Conservation (phyloP, 2,329 filamentous ascomycete genomes). For the Teratosphaeriaceae sp. region DNA sequence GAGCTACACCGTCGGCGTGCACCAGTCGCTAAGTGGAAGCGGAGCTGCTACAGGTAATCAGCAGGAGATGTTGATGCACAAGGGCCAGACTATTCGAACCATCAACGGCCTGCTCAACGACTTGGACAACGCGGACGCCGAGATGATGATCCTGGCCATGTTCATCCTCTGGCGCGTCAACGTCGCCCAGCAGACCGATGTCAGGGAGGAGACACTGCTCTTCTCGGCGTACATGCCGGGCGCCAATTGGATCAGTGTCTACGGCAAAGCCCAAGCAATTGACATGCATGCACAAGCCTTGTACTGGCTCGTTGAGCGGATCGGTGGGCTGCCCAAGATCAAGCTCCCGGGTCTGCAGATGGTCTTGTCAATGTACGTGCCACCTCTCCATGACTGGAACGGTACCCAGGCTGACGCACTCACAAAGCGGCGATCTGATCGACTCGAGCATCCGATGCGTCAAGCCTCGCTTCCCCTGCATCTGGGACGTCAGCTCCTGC, state of each 20-base stretch:
- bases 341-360: background rate
- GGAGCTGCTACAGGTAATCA: background rate
- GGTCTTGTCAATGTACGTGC: background rate
- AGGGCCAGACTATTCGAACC: background rate
- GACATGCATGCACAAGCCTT: background rate
- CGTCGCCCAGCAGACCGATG: background rate
- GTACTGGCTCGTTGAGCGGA: background rate
- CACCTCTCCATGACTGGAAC: background rate
- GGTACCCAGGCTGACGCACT: background rate
- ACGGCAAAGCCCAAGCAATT: background rate
- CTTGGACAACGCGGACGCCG: background rate
- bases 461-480: background rate
- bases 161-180: background rate
- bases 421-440: background rate
- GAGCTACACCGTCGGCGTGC: background rate
- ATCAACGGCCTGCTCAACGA: background rate
- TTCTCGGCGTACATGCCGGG: background rate
- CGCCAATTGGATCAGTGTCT: background rate
- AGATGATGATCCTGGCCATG: background rate
- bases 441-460: background rate
- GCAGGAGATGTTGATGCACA: background rate
- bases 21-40: background rate
- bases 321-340: background rate
- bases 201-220: background rate
- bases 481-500: background rate